A percentile compares a stretch with the other conserved stretches of the same genome.
These are phyloP conservation scores for Ustilago shanxiensis DNA, from an alignment of 1,284 basidiomycete species.

Conservation along the genomic window DNA sequence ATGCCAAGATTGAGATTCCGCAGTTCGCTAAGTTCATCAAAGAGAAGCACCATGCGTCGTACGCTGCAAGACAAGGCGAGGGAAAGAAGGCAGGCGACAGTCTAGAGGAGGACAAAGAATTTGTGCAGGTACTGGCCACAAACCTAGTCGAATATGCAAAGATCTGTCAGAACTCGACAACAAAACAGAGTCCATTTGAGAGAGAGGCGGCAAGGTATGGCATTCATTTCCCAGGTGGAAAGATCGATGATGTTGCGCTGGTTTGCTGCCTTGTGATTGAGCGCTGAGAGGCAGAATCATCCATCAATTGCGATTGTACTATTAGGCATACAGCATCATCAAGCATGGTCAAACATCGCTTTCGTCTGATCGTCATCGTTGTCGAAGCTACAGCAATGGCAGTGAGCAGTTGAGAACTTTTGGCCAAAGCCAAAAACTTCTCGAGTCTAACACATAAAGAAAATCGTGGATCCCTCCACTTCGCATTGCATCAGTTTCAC, in stretches of 20 bases:
- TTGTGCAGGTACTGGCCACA: conserved; percentile 57
- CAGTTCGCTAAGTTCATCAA: conserved; percentile 65
- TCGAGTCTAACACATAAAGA: not conserved
- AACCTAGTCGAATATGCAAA: conserved; percentile 60
- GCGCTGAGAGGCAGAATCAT: conserved; percentile 11
- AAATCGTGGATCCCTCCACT: not conserved
- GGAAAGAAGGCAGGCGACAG: conserved; percentile 32
- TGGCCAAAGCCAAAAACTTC: not conserved
- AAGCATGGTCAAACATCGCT: not conserved
- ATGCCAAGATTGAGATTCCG: conserved; percentile 74
- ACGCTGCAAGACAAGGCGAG: conserved; percentile 26
- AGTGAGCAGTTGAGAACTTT: too few species aligned
- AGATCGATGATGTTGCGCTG: conserved; percentile 73
- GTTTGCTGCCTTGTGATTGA: conserved; percentile 73
- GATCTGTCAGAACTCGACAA: conserved; percentile 72
- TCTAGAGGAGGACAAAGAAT: conserved; percentile 59
- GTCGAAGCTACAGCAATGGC: not conserved
- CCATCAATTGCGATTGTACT: not conserved
- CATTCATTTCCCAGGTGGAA: conserved; percentile 71
- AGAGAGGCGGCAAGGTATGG: conserved; percentile 64
- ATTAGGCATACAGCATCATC: not conserved
- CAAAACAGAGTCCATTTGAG: conserved; percentile 76
- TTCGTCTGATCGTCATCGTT: not conserved
- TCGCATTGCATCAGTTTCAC: conserved; percentile 1
- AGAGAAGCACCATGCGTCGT: conserved; percentile 62